Evolutionary conservation across 225 moss, liverwort and hornwort species (phyloP).

Genomic region (Physcomitrellopsis africana): DNA sequence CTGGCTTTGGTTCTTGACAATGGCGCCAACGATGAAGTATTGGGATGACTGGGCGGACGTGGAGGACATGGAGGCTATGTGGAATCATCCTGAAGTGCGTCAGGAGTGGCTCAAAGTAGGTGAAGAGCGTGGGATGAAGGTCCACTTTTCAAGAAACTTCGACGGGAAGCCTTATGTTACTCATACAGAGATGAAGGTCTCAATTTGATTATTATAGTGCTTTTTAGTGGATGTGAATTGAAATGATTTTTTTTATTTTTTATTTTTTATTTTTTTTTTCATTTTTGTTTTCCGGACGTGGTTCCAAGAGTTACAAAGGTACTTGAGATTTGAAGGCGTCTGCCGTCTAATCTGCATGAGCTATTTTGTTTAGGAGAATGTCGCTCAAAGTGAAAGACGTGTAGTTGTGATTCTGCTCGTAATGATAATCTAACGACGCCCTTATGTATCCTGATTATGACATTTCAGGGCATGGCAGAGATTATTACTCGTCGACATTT

Average conservation of each 20-base stretch:
- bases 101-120: slow-evolving; percentile 89
- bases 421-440: not conserved
- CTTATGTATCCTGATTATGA: not conserved
- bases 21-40: slow-evolving; percentile 72
- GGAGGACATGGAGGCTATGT: slow-evolving; percentile 88
- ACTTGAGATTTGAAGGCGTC: slow-evolving; percentile 3
- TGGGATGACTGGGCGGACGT: slow-evolving; percentile 96
- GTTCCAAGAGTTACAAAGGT: slow-evolving; percentile 1
- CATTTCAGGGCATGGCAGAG: slow-evolving; percentile 84
- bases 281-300: not conserved
- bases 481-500: slow-evolving; percentile 70
- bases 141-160: slow-evolving; percentile 86
- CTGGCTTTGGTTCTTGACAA: slow-evolving; percentile 22
- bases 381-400: not conserved
- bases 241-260: not conserved
- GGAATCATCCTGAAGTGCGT: slow-evolving; percentile 78
- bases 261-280: no score
- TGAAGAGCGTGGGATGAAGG: slow-evolving; percentile 90
- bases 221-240: not conserved
- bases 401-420: not conserved
- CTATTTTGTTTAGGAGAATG: slow-evolving; percentile 15
- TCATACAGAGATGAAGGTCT: slow-evolving; percentile 94
- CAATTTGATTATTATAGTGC: not conserved
- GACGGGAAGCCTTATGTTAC: slow-evolving; percentile 85
- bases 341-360: not conserved